These are phyloP conservation scores for Cutaneotrichosporon cyanovorans DNA, from an alignment of 1,284 basidiomycete species.

Conservation along the genomic window DNA sequence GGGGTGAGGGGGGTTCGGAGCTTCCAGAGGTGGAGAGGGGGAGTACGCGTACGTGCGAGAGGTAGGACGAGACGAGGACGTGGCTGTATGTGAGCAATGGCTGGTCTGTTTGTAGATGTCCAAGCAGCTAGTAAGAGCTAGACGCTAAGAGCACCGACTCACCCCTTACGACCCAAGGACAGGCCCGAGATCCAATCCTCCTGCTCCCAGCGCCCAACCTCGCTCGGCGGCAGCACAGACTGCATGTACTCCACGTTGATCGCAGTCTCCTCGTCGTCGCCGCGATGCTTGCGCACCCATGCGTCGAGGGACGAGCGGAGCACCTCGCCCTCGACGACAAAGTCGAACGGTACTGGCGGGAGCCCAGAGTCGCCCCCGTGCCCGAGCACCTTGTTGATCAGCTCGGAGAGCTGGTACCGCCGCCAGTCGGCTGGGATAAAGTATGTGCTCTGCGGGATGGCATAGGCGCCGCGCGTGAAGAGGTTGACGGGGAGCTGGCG, in stretches of 20 bases:
- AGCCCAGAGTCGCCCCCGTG: constrained; percentile 43
- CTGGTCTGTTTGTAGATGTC: background rate
- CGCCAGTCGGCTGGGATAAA: constrained; percentile 88
- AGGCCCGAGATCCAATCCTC: constrained; percentile 92
- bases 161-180: constrained; percentile 63
- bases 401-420: constrained; percentile 92
- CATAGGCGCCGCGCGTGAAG: constrained; percentile 63
- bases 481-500: constrained; percentile 61
- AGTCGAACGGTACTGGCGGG: constrained; percentile 87
- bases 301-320: constrained; percentile 65
- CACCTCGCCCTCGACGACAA: constrained; percentile 75
- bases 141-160: no score
- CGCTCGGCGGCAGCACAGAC: constrained; percentile 80
- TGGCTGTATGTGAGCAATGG: no score
- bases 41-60: constrained; percentile 66
- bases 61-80: constrained; percentile 73
- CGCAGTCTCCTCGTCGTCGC: constrained; percentile 66
- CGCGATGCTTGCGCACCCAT: constrained; percentile 66
- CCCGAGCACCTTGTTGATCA: constrained; percentile 87
- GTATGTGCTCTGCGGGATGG: constrained; percentile 82
- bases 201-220: constrained; percentile 69
- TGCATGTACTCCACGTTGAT: constrained; percentile 92
- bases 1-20: constrained; percentile 15
- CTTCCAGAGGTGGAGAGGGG: constrained; percentile 45
- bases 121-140: no score